Base-by-base conservation (phyloP, 2,329 filamentous ascomycete species). In the Neonectria sp. region DNA sequence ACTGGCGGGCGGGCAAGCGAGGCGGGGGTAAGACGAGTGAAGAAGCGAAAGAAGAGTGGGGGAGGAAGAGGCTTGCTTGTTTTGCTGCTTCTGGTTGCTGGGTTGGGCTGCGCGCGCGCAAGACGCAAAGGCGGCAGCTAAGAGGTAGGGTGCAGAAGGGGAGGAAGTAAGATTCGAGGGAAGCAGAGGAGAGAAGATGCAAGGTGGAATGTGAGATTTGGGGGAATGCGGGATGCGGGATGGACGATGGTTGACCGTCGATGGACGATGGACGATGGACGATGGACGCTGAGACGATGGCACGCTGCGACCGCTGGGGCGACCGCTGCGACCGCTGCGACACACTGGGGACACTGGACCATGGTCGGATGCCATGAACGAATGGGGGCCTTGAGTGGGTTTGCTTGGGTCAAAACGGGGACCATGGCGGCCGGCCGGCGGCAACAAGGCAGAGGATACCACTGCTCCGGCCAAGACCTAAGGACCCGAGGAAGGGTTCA, bases 131-230 rank as follows among this genome's bases (percentile, higher is more conserved):
- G 51, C 33, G 55, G 55, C 27, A 37, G 48, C 48, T 43, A 29
- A 52, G 33, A 13, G 17, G 51, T 48, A 43, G 31, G 51, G 51
- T 31, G 56, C 27, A 46, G 56, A 55, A 31, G 35, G 45, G 27
- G 35, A 46, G 40, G 27, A 21, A 43, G 56, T 6, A 25, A 31
- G 56, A 55, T 3, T 29, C 27, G 7, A 65, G 43, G 45, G 57
- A 43, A 60, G 43, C 35, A 49, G 56, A 59, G 55, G 52, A 48
- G 57, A 45, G 60, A 46, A 61, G 49, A 59, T 58, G 53, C 58
- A 62, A 61, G 49, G 63, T 58, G 48, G 63, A 66, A 62, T 61
- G 58, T 53, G 58, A 58, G 58, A 66, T 62, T 53, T 43, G 63
- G 31, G 31, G 59, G 49, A 49, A 59, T 55, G 62, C 40, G 49